Percentiles rank a stretch among this genome's conserved stretches.
These are phyloP conservation scores for Pittosporum tobira DNA, from an alignment of 129 eudicot species.

Conservation along the genomic window DNA sequence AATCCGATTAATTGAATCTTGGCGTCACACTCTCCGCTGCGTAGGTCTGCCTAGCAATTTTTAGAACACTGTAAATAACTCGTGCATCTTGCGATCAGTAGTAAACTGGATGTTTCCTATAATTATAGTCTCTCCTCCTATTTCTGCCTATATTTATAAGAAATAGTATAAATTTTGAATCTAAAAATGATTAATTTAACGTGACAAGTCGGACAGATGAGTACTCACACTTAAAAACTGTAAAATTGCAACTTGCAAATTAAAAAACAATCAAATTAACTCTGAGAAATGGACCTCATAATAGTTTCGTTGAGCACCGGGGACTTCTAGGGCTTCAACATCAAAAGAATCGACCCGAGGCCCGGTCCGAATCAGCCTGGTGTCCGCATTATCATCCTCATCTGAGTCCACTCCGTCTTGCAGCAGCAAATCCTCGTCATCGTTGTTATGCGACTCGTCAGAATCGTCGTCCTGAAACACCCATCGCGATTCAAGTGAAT, in stretches of 20 bases:
- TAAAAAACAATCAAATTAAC: background rate
- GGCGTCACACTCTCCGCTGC: too few species aligned
- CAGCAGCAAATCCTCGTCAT: conserved; percentile 16
- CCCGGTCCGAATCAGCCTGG: conserved; percentile 46
- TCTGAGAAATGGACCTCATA: conserved; percentile 28
- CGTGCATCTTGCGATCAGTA: too few species aligned
- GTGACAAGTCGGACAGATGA: background rate
- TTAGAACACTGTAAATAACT: too few species aligned
- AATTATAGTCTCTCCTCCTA: too few species aligned
- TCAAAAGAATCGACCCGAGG: conserved; percentile 56
- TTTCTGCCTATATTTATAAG: too few species aligned
- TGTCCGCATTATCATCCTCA: conserved; percentile 17
- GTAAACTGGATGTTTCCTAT: too few species aligned
- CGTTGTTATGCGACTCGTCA: conserved; percentile 5
- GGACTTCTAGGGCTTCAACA: conserved; percentile 58
- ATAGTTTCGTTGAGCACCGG: conserved; percentile 36
- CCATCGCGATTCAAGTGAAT: conserved; percentile 27
- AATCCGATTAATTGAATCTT: too few species aligned
- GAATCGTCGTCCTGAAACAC: conserved; percentile 10
- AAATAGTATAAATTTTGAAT: background rate
- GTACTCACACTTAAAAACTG: background rate
- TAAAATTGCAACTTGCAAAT: background rate
- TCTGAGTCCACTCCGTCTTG: conserved; percentile 7
- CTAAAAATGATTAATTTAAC: too few species aligned
- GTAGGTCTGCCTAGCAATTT: too few species aligned